Evolutionary conservation across 179 eudicot species (phyloP).

Genomic region (Heliamphora pulchella): DNA sequence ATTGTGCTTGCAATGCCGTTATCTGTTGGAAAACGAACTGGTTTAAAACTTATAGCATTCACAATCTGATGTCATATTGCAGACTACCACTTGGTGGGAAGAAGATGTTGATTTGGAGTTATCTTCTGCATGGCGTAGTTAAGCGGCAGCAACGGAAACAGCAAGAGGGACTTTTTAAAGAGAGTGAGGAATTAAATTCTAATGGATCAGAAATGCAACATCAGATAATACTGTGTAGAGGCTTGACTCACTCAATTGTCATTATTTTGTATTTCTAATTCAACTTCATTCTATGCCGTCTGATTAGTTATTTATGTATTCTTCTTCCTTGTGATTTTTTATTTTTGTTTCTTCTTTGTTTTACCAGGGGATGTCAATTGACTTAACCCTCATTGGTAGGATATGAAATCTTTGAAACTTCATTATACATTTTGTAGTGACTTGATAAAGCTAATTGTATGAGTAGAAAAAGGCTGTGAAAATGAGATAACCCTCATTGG

Average conservation of each 20-base stretch:
- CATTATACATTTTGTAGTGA: too few species aligned
- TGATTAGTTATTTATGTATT: too few species aligned
- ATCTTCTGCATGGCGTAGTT: conserved; percentile 89
- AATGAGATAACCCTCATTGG: too few species aligned
- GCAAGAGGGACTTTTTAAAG: background rate
- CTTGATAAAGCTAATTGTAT: too few species aligned
- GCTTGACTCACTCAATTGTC: too few species aligned
- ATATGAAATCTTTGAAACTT: too few species aligned
- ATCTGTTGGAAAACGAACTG: background rate
- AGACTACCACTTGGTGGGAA: conserved; percentile 96
- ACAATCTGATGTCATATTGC: conserved; percentile 20
- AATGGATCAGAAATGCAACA: conserved; percentile 1
- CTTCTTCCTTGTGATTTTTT: too few species aligned
- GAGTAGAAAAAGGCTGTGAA: too few species aligned
- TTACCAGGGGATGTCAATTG: background rate
- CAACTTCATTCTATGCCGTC: background rate
- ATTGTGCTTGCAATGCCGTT: background rate
- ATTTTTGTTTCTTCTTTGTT: too few species aligned
- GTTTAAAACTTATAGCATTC: background rate
- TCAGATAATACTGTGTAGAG: background rate
- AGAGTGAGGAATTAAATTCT: background rate
- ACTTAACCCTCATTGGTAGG: too few species aligned
- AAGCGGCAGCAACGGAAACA: conserved; percentile 21
- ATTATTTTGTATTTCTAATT: background rate
- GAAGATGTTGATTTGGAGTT: conserved; percentile 63